Evolutionary conservation across 495 filamentous ascomycete genomes (phyloP), one percentile per base, ranked within the genome.

Genomic region (Neurospora pannonica): DNA sequence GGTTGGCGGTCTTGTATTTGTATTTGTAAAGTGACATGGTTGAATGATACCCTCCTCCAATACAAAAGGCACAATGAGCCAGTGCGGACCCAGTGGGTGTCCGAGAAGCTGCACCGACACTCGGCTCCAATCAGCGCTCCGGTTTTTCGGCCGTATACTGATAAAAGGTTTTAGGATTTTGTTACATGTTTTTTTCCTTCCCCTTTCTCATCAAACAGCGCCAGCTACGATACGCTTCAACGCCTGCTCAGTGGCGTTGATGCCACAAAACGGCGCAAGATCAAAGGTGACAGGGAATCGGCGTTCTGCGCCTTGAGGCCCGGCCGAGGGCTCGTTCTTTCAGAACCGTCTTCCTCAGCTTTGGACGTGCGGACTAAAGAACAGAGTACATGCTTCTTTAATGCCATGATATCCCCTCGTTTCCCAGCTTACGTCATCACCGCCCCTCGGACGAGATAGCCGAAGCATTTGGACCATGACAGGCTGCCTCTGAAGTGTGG

Each of bases 141-240:
- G 15, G 11, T 60, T 31, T 11, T 24, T 60, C 21, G 38, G 40
- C 28, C 6, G 28, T 34, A 67, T 67, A 67, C 54, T 67, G 54
- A 67, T 67, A 34, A 67, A 67, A 19, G 7, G 11, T 28, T 60
- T 67, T 9, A 67, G 15, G 28, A 13, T 19, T 74, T 70, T 42
- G 69, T 70, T 17, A 43, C 19, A 67, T 42, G 31, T 43, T 70
- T 72, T 60, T 70, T 28, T 43, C 13, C 19, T 34, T 71, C 38
- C 75, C 40, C 7, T 46, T 40, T 42, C 11, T 11, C 62, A 42
- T 74, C 77, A 67, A 28, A 71, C 70, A 76, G 75, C 71, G 74
- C 82, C 83, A 79, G 84, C 84, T 86, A 86, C 84, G 84, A 86
- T 86, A 87, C 85, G 82, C 84, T 84, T 85, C 81, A 78, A 74